These are phyloP conservation scores for Pleurotus citrinopileatus DNA, from an alignment of 768 basidiomycete genomes.

Conservation along the genomic window DNA sequence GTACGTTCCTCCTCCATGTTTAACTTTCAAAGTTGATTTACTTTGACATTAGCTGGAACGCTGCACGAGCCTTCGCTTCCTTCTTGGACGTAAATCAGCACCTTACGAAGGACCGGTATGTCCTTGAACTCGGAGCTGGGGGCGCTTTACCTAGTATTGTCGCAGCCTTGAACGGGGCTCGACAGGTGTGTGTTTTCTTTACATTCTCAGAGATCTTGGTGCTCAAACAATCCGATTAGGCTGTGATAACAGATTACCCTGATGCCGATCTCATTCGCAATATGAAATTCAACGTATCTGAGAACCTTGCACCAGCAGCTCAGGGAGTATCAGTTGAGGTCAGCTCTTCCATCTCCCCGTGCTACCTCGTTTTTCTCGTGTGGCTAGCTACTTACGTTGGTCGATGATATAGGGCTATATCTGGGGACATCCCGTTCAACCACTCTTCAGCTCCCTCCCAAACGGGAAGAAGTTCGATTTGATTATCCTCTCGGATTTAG, in stretches of 20 bases:
- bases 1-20: constrained; percentile 32
- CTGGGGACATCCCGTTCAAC: constrained; percentile 64
- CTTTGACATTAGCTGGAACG: constrained; percentile 87
- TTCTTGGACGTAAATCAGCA: constrained; percentile 57
- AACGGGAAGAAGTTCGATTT: constrained; percentile 56
- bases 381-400: no score
- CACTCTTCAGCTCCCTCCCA: constrained; percentile 35
- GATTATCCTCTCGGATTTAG: constrained; percentile 87
- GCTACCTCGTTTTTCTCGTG: neutral
- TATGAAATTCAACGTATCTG: constrained; percentile 60
- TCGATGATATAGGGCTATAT: constrained; percentile 62
- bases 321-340: constrained; percentile 33
- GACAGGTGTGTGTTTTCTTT: constrained; percentile 41
- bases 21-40: neutral
- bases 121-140: constrained; percentile 93
- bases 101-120: constrained; percentile 41
- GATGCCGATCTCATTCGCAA: constrained; percentile 76
- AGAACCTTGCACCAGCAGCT: constrained; percentile 42
- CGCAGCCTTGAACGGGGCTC: constrained; percentile 65
- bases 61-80: constrained; percentile 66
- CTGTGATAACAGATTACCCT: constrained; percentile 91
- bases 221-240: constrained; percentile 35
- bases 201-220: neutral
- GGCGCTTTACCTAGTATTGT: constrained; percentile 87
- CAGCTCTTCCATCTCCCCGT: neutral